phyloP scores from a whole-genome alignment of 2,329 filamentous ascomycete genomes.

The Pyricularia pennisetigena region DNA sequence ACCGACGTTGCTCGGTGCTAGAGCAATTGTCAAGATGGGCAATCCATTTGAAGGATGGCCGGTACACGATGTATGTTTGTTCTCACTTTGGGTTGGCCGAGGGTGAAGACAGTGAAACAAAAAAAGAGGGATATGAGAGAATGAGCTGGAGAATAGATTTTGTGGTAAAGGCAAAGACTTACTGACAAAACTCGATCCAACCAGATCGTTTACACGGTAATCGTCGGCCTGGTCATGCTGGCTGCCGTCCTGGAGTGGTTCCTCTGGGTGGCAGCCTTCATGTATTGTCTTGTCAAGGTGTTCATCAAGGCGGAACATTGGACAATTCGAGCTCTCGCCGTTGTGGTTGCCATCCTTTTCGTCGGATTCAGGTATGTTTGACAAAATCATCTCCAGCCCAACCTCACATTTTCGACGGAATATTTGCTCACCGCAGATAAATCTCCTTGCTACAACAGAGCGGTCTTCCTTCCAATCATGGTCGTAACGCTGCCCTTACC shows the following conservation, averaged over 20 bases:
- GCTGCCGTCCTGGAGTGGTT: constrained; percentile 88
- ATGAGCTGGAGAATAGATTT: neutral
- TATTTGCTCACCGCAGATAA: neutral
- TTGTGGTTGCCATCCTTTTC: constrained; percentile 52
- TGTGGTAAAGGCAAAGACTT: neutral
- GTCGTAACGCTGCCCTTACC: constrained; percentile 84
- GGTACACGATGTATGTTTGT: constrained; percentile 31
- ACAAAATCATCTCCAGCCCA: neutral
- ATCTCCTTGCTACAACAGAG: constrained; percentile 32
- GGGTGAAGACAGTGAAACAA: neutral
- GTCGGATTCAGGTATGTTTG: constrained; percentile 1
- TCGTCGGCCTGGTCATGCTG: constrained; percentile 73
- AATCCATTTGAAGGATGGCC: constrained; percentile 30
- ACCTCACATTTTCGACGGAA: neutral
- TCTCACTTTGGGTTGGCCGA: neutral
- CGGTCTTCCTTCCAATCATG: constrained; percentile 89
- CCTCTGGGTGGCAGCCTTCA: constrained; percentile 85
- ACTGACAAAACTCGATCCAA: neutral
- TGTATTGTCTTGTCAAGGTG: constrained; percentile 85
- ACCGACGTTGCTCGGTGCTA: neutral
- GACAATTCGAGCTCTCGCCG: constrained; percentile 69
- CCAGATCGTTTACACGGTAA: constrained; percentile 75
- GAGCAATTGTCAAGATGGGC: constrained; percentile 2
- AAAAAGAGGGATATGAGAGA: neutral
- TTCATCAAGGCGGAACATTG: constrained; percentile 84